Evolutionary conservation across 192 early-diverging fungal genomes (phyloP), one percentile per base, ranked within the genome.

Genomic region (Gorgonomyces haynaldii): DNA sequence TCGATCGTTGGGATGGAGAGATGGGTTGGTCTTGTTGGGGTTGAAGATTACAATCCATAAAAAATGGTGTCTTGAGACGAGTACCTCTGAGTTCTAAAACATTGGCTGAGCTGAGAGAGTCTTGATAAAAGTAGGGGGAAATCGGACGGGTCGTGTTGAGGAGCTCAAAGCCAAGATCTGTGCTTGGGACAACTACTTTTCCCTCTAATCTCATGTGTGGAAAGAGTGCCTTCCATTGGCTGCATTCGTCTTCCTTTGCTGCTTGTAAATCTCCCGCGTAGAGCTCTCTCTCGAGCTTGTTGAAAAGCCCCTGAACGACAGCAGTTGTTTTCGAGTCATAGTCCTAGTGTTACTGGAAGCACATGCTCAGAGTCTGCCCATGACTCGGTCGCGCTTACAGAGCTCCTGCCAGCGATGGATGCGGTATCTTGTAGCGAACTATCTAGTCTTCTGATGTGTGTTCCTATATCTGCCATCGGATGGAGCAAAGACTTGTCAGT

Each of bases 281-380:
- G 15, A 43, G 26, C 28, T 28, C 25, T 12, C 28, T 43, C 3
- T 28, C 26, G 12, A 43, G 26, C 17, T 43, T 23, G 4, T 43
- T 26, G 1, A 43, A 23, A 23, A 43, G 25, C 28, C 28, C 42
- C 9, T 23, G 25, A 15, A 43, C 42, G 25, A 28, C 42, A 5
- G 25, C 25, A 5, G 42, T 43, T 28, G 42, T 26, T 19, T 43
- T 43, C 10, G 28, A n/a, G 28, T 43, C 42, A 15, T 43, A 43
- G 28, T 43, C 42, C 42, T 43, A 27, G 39, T 17, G 15, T 4
- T 7, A 6, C 4, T 31, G 5, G 30, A 8, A 5, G 12, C 5
- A 43, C 42, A 6, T 43, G 42, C 42, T 43, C 42, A 17, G 42
- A 28, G 12, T 43, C 42, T 15, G 25, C 42, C 42, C 42, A 43